phyloP scores from a whole-genome alignment of 2,329 filamentous ascomycete genomes.

The Beauveria asiatica region DNA sequence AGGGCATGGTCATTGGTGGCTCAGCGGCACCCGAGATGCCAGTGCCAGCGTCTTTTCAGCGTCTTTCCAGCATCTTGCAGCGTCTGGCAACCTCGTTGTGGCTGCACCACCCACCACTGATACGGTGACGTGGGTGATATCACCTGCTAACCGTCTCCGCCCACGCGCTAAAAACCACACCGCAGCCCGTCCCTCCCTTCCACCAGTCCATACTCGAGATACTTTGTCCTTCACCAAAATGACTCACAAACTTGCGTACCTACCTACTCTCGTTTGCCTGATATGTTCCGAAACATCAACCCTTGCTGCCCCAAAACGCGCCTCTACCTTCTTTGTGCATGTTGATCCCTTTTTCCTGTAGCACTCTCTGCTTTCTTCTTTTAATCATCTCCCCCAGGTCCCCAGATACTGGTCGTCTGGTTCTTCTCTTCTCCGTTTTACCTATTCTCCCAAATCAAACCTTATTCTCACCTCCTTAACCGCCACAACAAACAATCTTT shows the following conservation, averaged over 20 bases:
- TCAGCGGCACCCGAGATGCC: constrained; percentile 16
- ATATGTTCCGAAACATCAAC: constrained; percentile 9
- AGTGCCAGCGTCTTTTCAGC: too few relatives aligned
- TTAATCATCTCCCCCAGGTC: neutral
- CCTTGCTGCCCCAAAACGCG: constrained; percentile 7
- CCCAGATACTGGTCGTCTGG: neutral
- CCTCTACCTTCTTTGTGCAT: constrained; percentile 11
- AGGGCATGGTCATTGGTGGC: constrained; percentile 23
- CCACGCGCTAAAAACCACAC: neutral
- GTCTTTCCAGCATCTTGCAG: too few relatives aligned
- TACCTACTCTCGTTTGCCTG: neutral
- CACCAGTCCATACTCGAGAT: neutral
- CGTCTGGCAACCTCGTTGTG: too few relatives aligned
- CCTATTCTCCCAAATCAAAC: neutral
- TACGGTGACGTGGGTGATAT: too few relatives aligned
- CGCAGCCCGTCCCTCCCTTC: neutral
- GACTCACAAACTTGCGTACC: neutral
- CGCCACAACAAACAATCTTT: neutral
- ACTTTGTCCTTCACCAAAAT: neutral
- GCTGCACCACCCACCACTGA: too few relatives aligned
- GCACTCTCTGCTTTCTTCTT: neutral
- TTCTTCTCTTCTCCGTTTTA: constrained; percentile 11
- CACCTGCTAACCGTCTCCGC: neutral
- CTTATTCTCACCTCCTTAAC: neutral
- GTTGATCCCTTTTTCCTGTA: constrained; percentile 6